Conservation (phyloP, 139 green algal species). For the Tetradesmus lagerheimii region DNA sequence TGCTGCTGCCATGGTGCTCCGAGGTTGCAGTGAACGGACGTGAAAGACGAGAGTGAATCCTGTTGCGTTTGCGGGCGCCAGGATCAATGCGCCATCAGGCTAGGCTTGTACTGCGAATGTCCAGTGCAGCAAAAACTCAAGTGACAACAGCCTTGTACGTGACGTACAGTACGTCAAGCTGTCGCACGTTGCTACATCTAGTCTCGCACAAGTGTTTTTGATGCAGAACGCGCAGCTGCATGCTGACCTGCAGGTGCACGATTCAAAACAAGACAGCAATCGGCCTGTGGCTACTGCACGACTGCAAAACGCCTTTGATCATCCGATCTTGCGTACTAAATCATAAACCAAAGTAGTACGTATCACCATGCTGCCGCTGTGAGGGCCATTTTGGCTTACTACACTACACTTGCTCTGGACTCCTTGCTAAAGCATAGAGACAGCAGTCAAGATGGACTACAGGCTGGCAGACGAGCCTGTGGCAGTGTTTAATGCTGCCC, state of each 20-base stretch:
- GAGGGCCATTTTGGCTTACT: not conserved
- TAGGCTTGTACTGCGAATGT: not conserved
- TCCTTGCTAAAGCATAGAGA: not conserved
- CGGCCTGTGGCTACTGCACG: not conserved
- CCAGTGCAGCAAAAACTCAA: not conserved
- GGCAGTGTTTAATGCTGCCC: conserved; percentile 41
- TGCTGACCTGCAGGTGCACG: not conserved
- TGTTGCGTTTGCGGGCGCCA: not conserved
- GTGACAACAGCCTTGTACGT: not conserved
- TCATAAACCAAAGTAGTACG: not conserved
- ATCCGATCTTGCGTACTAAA: not conserved
- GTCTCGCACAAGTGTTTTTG: not conserved
- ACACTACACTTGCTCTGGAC: not conserved
- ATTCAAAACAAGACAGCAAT: not conserved
- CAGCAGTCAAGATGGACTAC: conserved; percentile 9
- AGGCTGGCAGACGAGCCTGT: conserved; percentile 20
- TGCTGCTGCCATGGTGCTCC: not conserved
- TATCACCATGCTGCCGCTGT: not conserved
- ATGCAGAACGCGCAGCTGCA: not conserved
- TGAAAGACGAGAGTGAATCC: not conserved
- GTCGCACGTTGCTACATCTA: not conserved
- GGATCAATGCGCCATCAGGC: not conserved
- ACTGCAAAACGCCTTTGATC: not conserved
- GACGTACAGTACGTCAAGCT: too few relatives aligned
- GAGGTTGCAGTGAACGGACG: not conserved